Conservation (phyloP, 768 basidiomycete species). For the Roridomyces roridus region DNA sequence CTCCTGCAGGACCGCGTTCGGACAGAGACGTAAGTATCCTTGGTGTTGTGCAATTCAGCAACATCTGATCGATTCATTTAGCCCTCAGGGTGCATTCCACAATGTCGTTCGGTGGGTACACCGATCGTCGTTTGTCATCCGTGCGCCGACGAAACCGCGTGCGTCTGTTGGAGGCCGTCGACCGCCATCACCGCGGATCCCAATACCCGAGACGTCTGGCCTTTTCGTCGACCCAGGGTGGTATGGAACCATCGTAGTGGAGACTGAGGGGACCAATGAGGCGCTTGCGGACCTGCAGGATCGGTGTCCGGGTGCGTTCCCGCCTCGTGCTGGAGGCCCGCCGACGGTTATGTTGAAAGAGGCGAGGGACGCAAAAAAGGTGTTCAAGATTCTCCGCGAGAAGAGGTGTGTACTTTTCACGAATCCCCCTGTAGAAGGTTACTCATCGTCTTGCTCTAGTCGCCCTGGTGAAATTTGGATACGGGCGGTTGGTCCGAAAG, state of each 20-base stretch:
- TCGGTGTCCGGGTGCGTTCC: conserved; percentile 73
- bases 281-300: conserved; percentile 78
- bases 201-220: conserved; percentile 60
- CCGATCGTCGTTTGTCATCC: conserved; percentile 76
- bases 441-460: conserved; percentile 39
- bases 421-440: conserved; percentile 12
- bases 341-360: conserved; percentile 41
- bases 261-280: conserved; percentile 89
- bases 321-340: conserved; percentile 55
- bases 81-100: conserved; percentile 80
- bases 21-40: conserved; percentile 75
- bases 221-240: conserved; percentile 78
- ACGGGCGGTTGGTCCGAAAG: conserved; percentile 68
- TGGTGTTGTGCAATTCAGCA: not conserved
- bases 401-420: conserved; percentile 61
- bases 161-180: conserved; percentile 35
- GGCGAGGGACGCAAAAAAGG: conserved; percentile 52
- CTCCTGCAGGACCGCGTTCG: conserved; percentile 77
- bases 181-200: conserved; percentile 40
- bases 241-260: conserved; percentile 84
- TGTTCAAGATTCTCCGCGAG: conserved; percentile 79
- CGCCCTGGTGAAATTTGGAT: conserved; percentile 81
- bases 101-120: conserved; percentile 89
- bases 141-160: conserved; percentile 47
- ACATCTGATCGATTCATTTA: conserved; percentile 32